Percentiles rank a stretch among this genome's conserved stretches.
Conservation (phyloP, 225 moss, liverwort and hornwort species). For the Ulota crispa region DNA sequence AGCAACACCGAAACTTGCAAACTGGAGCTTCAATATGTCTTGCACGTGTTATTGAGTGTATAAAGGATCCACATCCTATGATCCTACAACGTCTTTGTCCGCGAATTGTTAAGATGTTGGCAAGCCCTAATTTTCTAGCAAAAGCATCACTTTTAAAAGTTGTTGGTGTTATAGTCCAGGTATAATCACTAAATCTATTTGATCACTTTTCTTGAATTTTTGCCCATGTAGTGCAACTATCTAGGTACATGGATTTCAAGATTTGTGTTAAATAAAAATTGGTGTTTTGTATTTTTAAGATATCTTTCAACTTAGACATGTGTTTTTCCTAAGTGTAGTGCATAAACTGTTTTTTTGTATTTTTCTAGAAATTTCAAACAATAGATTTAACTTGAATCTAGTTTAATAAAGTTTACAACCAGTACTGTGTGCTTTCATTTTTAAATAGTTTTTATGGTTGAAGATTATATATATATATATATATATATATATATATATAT, state of each 20-base stretch:
- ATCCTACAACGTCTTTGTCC: slow-evolving; percentile 65
- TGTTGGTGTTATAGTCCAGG: slow-evolving; percentile 69
- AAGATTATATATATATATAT: no score
- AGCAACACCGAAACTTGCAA: slow-evolving; percentile 80
- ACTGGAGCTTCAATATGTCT: slow-evolving; percentile 76
- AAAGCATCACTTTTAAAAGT: slow-evolving; percentile 67
- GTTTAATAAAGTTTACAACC: no score
- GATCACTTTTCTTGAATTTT: background rate
- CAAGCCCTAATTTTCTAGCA: slow-evolving; percentile 76
- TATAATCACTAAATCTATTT: slow-evolving; percentile 1
- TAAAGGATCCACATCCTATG: slow-evolving; percentile 48
- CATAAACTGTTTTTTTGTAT: no score
- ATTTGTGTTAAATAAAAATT: background rate
- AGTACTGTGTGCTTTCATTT: no score
- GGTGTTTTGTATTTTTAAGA: background rate
- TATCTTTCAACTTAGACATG: background rate
- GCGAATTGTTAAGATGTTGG: slow-evolving; percentile 69
- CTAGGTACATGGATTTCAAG: background rate
- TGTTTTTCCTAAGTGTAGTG: no score
- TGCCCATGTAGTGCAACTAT: background rate
- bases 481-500: no score
- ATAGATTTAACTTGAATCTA: no score
- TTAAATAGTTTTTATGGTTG: no score
- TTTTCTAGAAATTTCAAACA: no score
- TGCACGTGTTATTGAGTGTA: slow-evolving; percentile 63